Conservation (phyloP, 352 stramenopile species). For the Paralagenidium karlingii region DNA sequence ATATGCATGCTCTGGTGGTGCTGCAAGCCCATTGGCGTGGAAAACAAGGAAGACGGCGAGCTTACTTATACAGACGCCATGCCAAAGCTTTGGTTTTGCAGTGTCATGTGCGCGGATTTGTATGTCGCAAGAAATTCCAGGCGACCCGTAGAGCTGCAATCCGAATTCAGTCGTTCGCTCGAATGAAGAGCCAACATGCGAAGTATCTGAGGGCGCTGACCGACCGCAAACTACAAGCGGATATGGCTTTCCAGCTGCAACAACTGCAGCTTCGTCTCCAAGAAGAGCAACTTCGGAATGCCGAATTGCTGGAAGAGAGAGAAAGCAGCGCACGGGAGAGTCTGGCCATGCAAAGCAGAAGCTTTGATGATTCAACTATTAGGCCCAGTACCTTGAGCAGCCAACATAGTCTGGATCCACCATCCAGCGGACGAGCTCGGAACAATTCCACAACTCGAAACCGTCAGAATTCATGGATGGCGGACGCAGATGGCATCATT, state of each 20-base stretch:
- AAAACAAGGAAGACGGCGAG: conserved; percentile 51
- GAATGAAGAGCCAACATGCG: conserved; percentile 42
- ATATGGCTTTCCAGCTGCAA: conserved; percentile 42
- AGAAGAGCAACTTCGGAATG: conserved; percentile 45
- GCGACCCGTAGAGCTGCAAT: conserved; percentile 30
- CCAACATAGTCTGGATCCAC: too few relatives aligned
- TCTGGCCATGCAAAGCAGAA: too few relatives aligned
- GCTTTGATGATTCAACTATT: too few relatives aligned
- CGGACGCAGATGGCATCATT: conserved; percentile 75
- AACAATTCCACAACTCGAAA: conserved; percentile 49
- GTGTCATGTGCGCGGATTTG: neutral
- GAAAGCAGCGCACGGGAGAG: conserved; percentile 28
- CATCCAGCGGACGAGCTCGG: conserved; percentile 24
- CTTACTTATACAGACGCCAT: conserved; percentile 53
- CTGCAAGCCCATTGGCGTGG: conserved; percentile 73
- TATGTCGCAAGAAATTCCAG: conserved; percentile 36
- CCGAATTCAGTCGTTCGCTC: conserved; percentile 45
- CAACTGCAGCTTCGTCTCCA: conserved; percentile 46
- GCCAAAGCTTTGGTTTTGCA: conserved; percentile 4
- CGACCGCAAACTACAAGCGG: conserved; percentile 39
- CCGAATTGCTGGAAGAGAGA: conserved; percentile 22
- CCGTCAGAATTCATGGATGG: conserved; percentile 63
- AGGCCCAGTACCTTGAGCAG: too few relatives aligned
- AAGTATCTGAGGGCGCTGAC: conserved; percentile 37
- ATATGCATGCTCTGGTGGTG: conserved; percentile 32